phyloP scores from a whole-genome alignment of 1,139 yeast genomes.

The Blastobotrys apis region DNA sequence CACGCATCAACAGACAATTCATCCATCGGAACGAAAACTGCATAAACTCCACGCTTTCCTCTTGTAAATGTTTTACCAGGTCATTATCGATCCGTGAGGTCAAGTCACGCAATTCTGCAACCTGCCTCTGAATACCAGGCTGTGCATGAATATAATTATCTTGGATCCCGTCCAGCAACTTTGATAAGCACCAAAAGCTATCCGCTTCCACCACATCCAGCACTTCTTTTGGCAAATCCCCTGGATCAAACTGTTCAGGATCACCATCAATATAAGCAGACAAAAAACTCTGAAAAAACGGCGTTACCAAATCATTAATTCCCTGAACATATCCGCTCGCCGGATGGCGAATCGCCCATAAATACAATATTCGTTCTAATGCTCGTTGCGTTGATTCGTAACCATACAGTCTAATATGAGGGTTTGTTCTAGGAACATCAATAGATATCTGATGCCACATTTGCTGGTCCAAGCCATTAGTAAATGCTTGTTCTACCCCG shows the following conservation, averaged over 20 bases:
- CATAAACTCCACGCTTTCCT: constrained; percentile 82
- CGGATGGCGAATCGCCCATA: constrained; percentile 98
- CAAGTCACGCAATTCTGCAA: constrained; percentile 69
- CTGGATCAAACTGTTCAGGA: constrained; percentile 57
- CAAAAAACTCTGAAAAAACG: constrained; percentile 85
- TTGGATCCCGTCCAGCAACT: constrained; percentile 86
- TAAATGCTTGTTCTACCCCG: constrained; percentile 59
- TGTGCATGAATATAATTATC: constrained; percentile 97
- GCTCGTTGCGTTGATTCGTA: constrained; percentile 67
- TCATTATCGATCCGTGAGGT: constrained; percentile 75
- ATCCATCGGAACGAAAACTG: constrained; percentile 98
- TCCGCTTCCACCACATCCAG: constrained; percentile 79
- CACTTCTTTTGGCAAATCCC: constrained; percentile 50
- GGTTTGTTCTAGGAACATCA: constrained; percentile 94
- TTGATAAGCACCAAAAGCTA: constrained; percentile 92
- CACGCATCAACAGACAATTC: constrained; percentile 96
- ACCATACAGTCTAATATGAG: constrained; percentile 69
- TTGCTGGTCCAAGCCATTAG: constrained; percentile 64
- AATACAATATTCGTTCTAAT: constrained; percentile 72
- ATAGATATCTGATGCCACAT: constrained; percentile 96
- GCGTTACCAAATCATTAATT: constrained; percentile 89
- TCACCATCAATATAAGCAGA: constrained; percentile 57
- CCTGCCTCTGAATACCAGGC: constrained; percentile 94
- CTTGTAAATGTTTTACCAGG: constrained; percentile 66
- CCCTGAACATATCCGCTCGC: constrained; percentile 99